Conservation (phyloP, 1,139 yeast genomes). For the Geotrichum bryndzae region DNA sequence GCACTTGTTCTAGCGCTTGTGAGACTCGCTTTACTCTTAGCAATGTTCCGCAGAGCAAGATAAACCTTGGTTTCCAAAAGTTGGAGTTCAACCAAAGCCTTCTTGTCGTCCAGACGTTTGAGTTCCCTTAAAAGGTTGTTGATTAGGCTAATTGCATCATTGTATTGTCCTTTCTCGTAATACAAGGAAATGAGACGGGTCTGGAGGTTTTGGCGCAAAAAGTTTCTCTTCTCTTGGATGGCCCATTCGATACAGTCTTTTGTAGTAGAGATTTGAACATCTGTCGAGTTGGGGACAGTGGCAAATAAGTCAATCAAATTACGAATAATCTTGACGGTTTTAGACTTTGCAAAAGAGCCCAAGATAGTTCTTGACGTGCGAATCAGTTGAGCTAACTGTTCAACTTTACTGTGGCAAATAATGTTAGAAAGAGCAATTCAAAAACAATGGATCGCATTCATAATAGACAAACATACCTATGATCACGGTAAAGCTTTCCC, state of each 20-base stretch:
- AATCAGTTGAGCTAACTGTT: constrained; percentile 55
- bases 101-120: constrained; percentile 90
- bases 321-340: constrained; percentile 77
- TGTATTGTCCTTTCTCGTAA: constrained; percentile 57
- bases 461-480: constrained; percentile 18
- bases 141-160: constrained; percentile 68
- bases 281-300: constrained; percentile 58
- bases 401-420: constrained; percentile 34
- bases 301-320: constrained; percentile 72
- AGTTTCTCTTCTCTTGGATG: constrained; percentile 70
- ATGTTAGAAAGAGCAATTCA: constrained; percentile 25
- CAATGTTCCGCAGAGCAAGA: constrained; percentile 84
- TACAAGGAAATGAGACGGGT: constrained; percentile 74
- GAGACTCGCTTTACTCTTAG: constrained; percentile 88
- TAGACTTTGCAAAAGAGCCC: constrained; percentile 78
- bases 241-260: constrained; percentile 88
- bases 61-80: constrained; percentile 83
- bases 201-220: constrained; percentile 82
- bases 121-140: constrained; percentile 72
- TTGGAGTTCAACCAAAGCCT: constrained; percentile 92
- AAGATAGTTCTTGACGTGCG: constrained; percentile 64
- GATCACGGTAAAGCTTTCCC: constrained; percentile 33
- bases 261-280: constrained; percentile 68
- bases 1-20: constrained; percentile 97
- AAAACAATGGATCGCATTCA: constrained; percentile 16